Base-by-base conservation (phyloP, 2,329 filamentous ascomycete species). In the Fusarium staphyleae region DNA sequence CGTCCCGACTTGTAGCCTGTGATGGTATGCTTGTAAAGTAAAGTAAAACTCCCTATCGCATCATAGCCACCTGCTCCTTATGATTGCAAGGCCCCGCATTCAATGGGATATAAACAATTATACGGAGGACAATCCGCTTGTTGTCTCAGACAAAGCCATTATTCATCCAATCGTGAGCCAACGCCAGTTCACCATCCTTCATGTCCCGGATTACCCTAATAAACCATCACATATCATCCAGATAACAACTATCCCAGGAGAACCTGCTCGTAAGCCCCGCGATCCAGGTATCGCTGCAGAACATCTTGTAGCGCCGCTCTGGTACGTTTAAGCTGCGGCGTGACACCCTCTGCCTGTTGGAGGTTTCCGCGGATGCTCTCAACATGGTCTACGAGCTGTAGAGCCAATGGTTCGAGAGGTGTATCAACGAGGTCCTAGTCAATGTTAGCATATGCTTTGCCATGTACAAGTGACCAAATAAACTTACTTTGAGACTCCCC, bases 311-410 rank as follows among this genome's bases (percentile, higher is more conserved):
- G 62, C 3, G 79, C 76, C 2, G 81, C 81, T 42, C 73, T 75
- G 59, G 76, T 81, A 48, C 72, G 76, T 14, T 63, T 69, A 13
- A 86, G 77, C 28, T 79, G 77, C 1, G 80, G 79, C 5, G 78
- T 62, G 4, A 86, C 73, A 6, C 78, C 80, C 1, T 80, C 78
- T 12, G 83, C 77, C 69, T 84, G 83, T 50, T 76, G 71, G 32
- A 85, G 71, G 63, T 86, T 86, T 35, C 72, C 72, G 48, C 72
- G 74, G 66, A 86, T 79, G 62, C 80, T 85, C 54, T 85, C 81
- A 71, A 84, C 79, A 57, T 86, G 83, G 45, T 69, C 82, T 10
- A 74, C 72, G 14, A 86, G 74, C 66, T 84, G 81, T 13, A 74
- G 67, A 0, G 76, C 77, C 3, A 83, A 65, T 2, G 69, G 67